Evolutionary conservation across 1,284 basidiomycete species (phyloP).

Genomic region (Sparassis latifolia): DNA sequence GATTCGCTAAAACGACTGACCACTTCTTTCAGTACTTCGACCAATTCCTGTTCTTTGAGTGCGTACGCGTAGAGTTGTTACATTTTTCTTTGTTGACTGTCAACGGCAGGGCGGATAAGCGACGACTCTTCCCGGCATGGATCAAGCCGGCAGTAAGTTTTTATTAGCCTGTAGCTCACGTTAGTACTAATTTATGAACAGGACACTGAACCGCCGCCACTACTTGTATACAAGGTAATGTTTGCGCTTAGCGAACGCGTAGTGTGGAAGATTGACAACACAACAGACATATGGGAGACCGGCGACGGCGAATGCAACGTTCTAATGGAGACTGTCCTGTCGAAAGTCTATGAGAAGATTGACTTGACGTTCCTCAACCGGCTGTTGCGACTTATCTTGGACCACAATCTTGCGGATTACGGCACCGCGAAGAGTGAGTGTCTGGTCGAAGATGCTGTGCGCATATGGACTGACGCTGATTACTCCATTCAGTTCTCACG

Average conservation of each 20-base stretch:
- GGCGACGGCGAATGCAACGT: conserved; percentile 94
- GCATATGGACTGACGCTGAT: conserved; percentile 3
- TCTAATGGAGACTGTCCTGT: conserved; percentile 94
- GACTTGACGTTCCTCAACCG: conserved; percentile 92
- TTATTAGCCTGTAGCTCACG: not conserved
- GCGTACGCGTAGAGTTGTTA: too few relatives aligned
- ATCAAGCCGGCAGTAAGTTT: conserved; percentile 79
- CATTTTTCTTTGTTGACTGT: conserved; percentile 11
- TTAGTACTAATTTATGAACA: conserved; percentile 12
- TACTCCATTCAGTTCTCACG: conserved; percentile 53
- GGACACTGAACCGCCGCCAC: conserved; percentile 92
- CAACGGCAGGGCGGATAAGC: conserved; percentile 81
- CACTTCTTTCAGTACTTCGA: conserved; percentile 65
- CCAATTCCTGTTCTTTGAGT: conserved; percentile 84
- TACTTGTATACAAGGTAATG: conserved; percentile 86
- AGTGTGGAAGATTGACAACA: too few relatives aligned
- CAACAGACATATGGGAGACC: conserved; percentile 93
- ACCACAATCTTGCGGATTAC: conserved; percentile 97
- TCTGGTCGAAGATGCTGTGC: too few relatives aligned
- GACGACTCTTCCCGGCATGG: conserved; percentile 94
- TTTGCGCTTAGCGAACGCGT: not conserved
- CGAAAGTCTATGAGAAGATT: conserved; percentile 97
- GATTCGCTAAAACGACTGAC: too few relatives aligned
- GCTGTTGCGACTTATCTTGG: conserved; percentile 87
- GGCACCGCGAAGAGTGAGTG: conserved; percentile 86